A percentile compares a stretch with the other conserved stretches of the same genome.
Evolutionary conservation across 2,329 filamentous ascomycete genomes (phyloP).

Genomic region (Phialophora tarda): DNA sequence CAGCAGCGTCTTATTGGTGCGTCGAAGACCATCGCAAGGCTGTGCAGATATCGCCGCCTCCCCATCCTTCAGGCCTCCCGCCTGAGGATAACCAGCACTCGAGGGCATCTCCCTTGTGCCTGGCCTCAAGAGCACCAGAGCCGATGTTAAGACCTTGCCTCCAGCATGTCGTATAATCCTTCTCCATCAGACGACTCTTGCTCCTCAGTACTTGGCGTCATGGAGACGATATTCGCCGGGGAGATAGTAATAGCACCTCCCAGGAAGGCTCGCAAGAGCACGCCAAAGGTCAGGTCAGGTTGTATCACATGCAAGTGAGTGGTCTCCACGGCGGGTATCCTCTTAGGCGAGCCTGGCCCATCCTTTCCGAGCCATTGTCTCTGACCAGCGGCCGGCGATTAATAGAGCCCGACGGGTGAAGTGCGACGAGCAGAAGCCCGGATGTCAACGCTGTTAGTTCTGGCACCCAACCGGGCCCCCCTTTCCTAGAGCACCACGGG

Average conservation of each 20-base stretch:
- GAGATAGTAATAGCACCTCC: background rate
- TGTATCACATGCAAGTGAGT: constrained; percentile 36
- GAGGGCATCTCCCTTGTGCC: background rate
- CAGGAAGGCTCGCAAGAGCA: constrained; percentile 22
- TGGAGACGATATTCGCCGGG: constrained; percentile 2
- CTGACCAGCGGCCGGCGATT: background rate
- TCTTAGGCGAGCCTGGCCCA: background rate
- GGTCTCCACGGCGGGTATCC: background rate
- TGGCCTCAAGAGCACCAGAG: background rate
- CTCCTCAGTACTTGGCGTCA: background rate
- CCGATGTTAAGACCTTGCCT: background rate
- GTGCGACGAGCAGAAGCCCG: constrained; percentile 43
- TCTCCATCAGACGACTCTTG: constrained; percentile 1
- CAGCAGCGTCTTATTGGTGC: background rate
- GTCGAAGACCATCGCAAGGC: background rate
- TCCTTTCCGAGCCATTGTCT: background rate
- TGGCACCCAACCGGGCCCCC: too few relatives aligned
- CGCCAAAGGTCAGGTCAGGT: constrained; percentile 30
- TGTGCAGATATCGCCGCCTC: background rate
- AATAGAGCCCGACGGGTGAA: constrained; percentile 23
- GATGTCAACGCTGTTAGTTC: constrained; percentile 54
- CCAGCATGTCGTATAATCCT: constrained; percentile 4
- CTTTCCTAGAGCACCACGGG: background rate
- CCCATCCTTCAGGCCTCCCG: constrained; percentile 1
- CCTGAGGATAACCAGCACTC: background rate